These are phyloP conservation scores for Cladosporium oxysporum DNA, from an alignment of 2,329 filamentous ascomycete genomes.

Conservation along the genomic window DNA sequence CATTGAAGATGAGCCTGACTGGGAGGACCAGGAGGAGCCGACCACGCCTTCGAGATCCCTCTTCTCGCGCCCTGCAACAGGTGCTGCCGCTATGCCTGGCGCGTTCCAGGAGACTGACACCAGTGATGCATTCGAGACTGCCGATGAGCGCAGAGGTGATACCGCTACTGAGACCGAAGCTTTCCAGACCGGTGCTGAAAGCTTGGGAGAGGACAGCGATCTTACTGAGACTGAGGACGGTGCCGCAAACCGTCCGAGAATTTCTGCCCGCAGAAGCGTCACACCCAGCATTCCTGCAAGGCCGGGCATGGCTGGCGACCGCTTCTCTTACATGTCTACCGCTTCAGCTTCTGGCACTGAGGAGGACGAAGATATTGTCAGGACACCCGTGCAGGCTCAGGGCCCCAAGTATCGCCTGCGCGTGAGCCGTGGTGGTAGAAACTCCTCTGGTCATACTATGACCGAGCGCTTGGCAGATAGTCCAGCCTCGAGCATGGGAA, in stretches of 20 bases:
- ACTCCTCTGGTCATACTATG: constrained; percentile 27
- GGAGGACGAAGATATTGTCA: constrained; percentile 58
- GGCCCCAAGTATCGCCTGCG: constrained; percentile 72
- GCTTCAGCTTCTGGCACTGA: constrained; percentile 84
- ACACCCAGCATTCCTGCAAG: constrained; percentile 6
- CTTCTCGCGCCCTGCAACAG: constrained; percentile 23
- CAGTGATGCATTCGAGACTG: constrained; percentile 67
- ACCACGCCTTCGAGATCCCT: constrained; percentile 56
- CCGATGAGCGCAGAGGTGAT: constrained; percentile 66
- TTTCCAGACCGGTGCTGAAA: constrained; percentile 90
- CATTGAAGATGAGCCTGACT: constrained; percentile 78
- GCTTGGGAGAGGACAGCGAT: constrained; percentile 70
- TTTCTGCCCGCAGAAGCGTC: constrained; percentile 12
- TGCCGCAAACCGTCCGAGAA: background rate
- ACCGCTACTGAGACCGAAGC: constrained; percentile 76
- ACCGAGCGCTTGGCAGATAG: constrained; percentile 41
- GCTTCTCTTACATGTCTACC: constrained; percentile 78
- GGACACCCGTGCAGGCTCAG: constrained; percentile 64
- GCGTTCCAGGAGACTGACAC: constrained; percentile 40
- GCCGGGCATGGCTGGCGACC: constrained; percentile 47
- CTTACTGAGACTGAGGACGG: constrained; percentile 80
- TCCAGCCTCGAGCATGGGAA: constrained; percentile 37
- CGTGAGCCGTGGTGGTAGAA: constrained; percentile 60
- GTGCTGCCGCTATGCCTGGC: constrained; percentile 34
- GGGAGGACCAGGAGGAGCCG: constrained; percentile 77